Evolutionary conservation across 2,329 filamentous ascomycete species (phyloP), one percentile per base, ranked within the genome.

Genomic region (Colletotrichum sp.): DNA sequence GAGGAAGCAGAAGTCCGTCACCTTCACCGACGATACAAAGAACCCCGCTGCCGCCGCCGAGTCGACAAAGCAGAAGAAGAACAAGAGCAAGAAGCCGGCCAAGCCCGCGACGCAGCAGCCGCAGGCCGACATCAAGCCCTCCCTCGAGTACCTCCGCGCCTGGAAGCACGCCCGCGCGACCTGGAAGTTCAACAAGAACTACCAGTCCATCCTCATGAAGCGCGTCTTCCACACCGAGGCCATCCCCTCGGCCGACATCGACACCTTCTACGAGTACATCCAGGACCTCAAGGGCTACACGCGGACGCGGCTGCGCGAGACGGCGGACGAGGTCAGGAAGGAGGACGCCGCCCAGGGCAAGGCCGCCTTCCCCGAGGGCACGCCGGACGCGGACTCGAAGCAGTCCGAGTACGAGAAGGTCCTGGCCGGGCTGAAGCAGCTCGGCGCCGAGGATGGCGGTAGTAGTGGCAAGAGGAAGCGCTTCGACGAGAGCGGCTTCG

Each of bases 171-270:
- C 92, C 76, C 92, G 92, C 74, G 87, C 90, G 12, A 88, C 88
- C 79, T 98, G 96, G 96, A 98, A 98, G 84, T 98, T 98, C 88
- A 98, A 98, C 87, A 98, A 98, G 87, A 96, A 95, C 80, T 92
- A 95, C 82, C 96, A 98, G 84, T 95, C 93, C 70, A 92, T 95
- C 79, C 88, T 98, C 15, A 91, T 98, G 82, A 96, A 97, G 84
- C 93, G 98, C 86, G 86, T 94, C 61, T 95, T 98, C 82, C 92
- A 94, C 79, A 86, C 92, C 78, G 91, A 92, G 79, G 90, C 91
- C 77, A 91, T 98, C 59, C 95, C 96, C 1, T 86, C 92, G 19
- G 86, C 90, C 75, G 91, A 96, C 84, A 92, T 95, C 74, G 86
- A 90, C 63, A 88, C 92, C 27, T 91, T 98, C 57, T 91, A 94